Percentiles rank a stretch among this genome's conserved stretches.
phyloP scores from a whole-genome alignment of 2,329 filamentous ascomycete genomes.

The Diaporthe vexans region DNA sequence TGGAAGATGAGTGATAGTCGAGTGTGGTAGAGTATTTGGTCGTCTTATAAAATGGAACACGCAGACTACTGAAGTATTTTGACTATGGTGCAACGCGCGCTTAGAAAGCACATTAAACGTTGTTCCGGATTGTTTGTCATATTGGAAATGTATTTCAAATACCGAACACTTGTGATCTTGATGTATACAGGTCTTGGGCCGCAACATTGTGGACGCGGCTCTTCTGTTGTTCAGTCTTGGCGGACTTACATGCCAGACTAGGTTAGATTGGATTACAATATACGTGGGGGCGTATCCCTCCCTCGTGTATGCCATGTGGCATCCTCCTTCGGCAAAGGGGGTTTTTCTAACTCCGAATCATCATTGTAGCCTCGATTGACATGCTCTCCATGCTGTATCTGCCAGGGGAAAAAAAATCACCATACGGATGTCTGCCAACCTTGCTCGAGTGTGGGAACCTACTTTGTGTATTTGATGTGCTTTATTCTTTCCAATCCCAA shows the following conservation, averaged over 20 bases:
- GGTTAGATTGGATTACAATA: neutral
- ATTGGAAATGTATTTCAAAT: neutral
- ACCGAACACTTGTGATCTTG: neutral
- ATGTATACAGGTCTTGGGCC: too few relatives aligned
- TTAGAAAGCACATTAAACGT: neutral
- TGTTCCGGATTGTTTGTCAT: neutral
- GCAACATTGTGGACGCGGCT: neutral
- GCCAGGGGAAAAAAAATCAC: too few relatives aligned
- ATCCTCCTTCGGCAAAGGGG: neutral
- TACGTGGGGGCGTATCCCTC: too few relatives aligned
- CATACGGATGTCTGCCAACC: neutral
- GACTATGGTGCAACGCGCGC: neutral
- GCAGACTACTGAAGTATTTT: too few relatives aligned
- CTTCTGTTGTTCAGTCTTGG: neutral
- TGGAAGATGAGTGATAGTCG: neutral
- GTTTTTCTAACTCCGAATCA: too few relatives aligned
- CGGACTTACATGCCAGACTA: conserved; percentile 9
- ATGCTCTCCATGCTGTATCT: too few relatives aligned
- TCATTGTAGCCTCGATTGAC: too few relatives aligned
- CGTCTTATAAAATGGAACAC: neutral
- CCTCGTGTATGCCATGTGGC: too few relatives aligned
- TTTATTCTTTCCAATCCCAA: too few relatives aligned
- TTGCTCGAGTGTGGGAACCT: too few relatives aligned
- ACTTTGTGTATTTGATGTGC: too few relatives aligned
- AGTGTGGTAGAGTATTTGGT: neutral